Conservation (phyloP, 2,329 filamentous ascomycete genomes). For the Eutypa lata region DNA sequence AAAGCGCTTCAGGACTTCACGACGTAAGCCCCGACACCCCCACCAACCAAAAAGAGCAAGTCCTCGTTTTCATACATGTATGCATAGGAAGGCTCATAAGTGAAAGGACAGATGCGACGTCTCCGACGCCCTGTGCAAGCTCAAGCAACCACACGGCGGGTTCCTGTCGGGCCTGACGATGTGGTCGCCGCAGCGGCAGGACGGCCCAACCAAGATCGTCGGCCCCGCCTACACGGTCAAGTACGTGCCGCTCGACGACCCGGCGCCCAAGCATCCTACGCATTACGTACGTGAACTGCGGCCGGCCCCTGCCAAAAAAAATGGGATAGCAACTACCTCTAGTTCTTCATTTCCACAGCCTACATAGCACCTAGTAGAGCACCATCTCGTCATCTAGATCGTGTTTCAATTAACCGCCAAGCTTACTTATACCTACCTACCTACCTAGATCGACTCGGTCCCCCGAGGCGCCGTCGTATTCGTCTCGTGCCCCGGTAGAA, state of each 20-base stretch:
- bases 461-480: constrained; percentile 46
- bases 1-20: constrained; percentile 30
- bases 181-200: constrained; percentile 51
- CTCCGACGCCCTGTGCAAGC: constrained; percentile 49
- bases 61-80: too few species aligned
- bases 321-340: too few species aligned
- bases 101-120: constrained; percentile 41
- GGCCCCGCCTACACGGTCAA: constrained; percentile 54
- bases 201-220: constrained; percentile 48
- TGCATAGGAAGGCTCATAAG: neutral
- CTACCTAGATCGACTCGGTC: constrained; percentile 51
- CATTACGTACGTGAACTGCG: constrained; percentile 51
- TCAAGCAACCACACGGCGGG: constrained; percentile 46
- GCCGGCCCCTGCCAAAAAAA: too few species aligned
- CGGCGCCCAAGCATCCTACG: constrained; percentile 39
- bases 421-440: too few species aligned
- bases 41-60: neutral
- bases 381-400: too few species aligned
- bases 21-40: constrained; percentile 21
- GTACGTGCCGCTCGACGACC: constrained; percentile 45
- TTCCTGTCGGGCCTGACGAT: constrained; percentile 53
- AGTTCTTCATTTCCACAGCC: too few species aligned
- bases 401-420: too few species aligned
- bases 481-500: constrained; percentile 43
- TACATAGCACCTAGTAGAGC: too few species aligned